Evolutionary conservation across 2,329 filamentous ascomycete genomes (phyloP).

Genomic region (Pseudogymnoascus verrucosus): DNA sequence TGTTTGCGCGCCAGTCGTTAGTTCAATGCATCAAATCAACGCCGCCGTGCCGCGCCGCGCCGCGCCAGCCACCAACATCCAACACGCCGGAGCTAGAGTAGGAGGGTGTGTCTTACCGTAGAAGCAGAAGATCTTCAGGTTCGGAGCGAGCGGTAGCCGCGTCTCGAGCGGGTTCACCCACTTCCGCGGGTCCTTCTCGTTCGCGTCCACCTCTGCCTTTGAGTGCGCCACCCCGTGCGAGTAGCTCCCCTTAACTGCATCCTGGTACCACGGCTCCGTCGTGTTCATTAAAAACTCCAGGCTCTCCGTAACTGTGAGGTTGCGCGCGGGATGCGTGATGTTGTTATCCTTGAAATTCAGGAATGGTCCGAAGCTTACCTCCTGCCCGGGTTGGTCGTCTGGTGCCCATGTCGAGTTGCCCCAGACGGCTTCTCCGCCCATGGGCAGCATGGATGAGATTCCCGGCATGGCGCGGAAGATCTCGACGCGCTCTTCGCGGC

Average conservation of each 20-base stretch:
- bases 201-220: conserved; percentile 68
- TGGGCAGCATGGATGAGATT: conserved; percentile 91
- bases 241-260: conserved; percentile 66
- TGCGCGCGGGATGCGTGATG: conserved; percentile 55
- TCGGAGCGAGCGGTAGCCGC: conserved; percentile 76
- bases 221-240: conserved; percentile 85
- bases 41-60: neutral
- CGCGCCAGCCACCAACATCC: neutral
- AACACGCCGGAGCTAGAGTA: neutral
- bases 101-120: conserved; percentile 48
- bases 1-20: conserved; percentile 12
- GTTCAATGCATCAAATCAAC: neutral
- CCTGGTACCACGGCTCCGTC: conserved; percentile 77
- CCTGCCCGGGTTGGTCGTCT: conserved; percentile 70
- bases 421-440: conserved; percentile 93
- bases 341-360: conserved; percentile 72
- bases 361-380: conserved; percentile 68
- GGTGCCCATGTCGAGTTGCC: conserved; percentile 81
- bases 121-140: conserved; percentile 93
- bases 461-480: conserved; percentile 97
- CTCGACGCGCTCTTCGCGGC: conserved; percentile 80
- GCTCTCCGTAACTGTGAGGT: conserved; percentile 74
- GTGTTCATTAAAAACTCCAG: conserved; percentile 70
- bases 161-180: conserved; percentile 96
- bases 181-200: conserved; percentile 67